Evolutionary conservation across 192 early-diverging fungal genomes (phyloP), one percentile per base, ranked within the genome.

Genomic region (Rhizoclosmatium sp.): DNA sequence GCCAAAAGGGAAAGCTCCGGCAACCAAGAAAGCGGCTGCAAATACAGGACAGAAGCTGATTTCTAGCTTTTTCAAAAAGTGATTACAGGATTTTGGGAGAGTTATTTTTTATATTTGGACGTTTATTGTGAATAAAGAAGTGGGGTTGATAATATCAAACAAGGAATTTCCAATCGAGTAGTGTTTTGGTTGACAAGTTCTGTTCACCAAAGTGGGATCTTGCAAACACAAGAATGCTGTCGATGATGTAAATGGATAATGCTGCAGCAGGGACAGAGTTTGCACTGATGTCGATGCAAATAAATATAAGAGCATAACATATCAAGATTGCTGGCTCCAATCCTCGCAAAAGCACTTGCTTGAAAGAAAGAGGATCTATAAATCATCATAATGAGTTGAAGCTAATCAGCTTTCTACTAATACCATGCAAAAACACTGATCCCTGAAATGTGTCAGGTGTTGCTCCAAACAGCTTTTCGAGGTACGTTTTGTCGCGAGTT

Each of bases 131-230:
- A 65, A 65, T 40, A 65, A 41, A 41, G 5, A 41, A 65, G 21
- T 65, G n/a, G n/a, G 12, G 12, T 58, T 21, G 21, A 64, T 45
- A 7, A 71, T 21, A 58, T 83, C 66, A 89, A 46, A 89, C 70
- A 44, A 89, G 67, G 81, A 88, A 89, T 69, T 88, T 89, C 69
- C 74, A 64, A 80, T 89, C 88, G 41, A 88, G 54, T 51, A 86
- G 74, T 47, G 72, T 80, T 74, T 88, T 89, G 46, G 44, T 71
- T 12, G 85, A 73, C 10, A 88, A 39, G 71, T 89, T 89, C 44
- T 39, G 78, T 69, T 77, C 84, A 2, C 88, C 86, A 82, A 88
- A 87, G 51, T 82, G 81, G 46, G 79, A 56, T 51, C 88, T 44
- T 39, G 67, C 65, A 64, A 73, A 59, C 45, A 76, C 59, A 10